phyloP scores from a whole-genome alignment of 2,329 filamentous ascomycete genomes.

The Sporothrix luriei region DNA sequence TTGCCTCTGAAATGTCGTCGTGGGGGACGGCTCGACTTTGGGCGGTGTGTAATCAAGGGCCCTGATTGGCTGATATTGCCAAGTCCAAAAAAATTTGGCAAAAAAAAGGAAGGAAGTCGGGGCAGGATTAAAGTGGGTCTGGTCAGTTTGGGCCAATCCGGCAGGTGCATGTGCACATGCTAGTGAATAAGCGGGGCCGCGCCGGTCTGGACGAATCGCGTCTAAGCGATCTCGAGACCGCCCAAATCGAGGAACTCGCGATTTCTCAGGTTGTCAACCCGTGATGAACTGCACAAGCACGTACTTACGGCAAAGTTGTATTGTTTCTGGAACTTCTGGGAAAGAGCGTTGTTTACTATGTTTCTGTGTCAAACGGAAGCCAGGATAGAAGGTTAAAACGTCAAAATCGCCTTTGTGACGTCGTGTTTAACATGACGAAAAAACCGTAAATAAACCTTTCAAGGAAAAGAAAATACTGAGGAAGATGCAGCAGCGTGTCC shows the following conservation, averaged over 20 bases:
- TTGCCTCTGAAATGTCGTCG: neutral
- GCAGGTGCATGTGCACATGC: neutral
- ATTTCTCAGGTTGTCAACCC: neutral
- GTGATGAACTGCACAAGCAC: too few relatives aligned
- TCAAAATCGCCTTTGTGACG: too few relatives aligned
- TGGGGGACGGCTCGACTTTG: neutral
- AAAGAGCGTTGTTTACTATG: too few relatives aligned
- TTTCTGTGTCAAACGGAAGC: too few relatives aligned
- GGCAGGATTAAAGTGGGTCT: conserved; percentile 11
- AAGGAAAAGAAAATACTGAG: too few relatives aligned
- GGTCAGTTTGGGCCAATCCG: neutral
- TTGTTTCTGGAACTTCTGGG: too few relatives aligned
- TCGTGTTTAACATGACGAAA: too few relatives aligned
- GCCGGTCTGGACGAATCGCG: neutral
- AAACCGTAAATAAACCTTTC: too few relatives aligned
- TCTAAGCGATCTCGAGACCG: conserved; percentile 21
- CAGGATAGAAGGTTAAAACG: too few relatives aligned
- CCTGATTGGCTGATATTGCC: conserved; percentile 27
- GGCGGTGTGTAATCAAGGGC: conserved; percentile 7
- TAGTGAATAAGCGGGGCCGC: neutral
- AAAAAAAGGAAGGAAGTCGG: conserved; percentile 14
- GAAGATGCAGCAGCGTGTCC: too few relatives aligned
- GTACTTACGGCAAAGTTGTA: too few relatives aligned
- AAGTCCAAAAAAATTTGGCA: conserved; percentile 23
- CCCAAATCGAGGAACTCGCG: conserved; percentile 16